Base-by-base conservation (phyloP, 202 grass and related monocot species). In the Carex sylvatica region DNA sequence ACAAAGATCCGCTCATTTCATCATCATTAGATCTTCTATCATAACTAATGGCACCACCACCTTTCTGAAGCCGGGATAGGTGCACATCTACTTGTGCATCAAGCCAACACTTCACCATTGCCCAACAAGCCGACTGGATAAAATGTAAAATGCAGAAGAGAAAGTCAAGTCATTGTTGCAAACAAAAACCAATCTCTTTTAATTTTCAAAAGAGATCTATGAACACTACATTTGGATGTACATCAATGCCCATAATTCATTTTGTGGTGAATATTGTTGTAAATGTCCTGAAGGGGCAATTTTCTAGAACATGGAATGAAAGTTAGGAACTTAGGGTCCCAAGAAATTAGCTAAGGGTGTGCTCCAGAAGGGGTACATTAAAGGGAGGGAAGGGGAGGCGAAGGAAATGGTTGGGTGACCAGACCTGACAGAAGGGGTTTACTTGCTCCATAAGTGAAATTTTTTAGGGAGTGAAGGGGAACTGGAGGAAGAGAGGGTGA, bases 91-190 rank as follows among this genome's bases (percentile, higher is more conserved):
- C 95, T 91, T 95, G 91, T 70, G 94, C 89, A 90, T 91, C 91
- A 65, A 98, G 72, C 95, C 95, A 98, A 49, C 92, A 95, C 80
- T 91, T 98, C 61, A 89, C 89, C 84, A 98, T 95, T 82, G 89
- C 91, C 95, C 95, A 98, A 86, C 92, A 98, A 86, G 95, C 95
- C 74, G 95, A 98, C 95, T 98, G 87, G 47, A 83, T 49, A 72
- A 88, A 87, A 80, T 65, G 26, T 72, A 65, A 67, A 76, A 15
- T 33, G 46, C 35, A 16, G 16, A 58, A 77, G 28, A 35, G 73
- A 77, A 59, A 19, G 4, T 77, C 7, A n/a, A 77, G 52, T 59
- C 52, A 55, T 36, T 16, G 23, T 77, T 71, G 52, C 28, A 55
- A 77, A 58, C 24, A 58, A 33, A 12, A 77, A 77, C 2, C 52